A percentile compares a stretch with the other conserved stretches of the same genome.
Evolutionary conservation across 2,329 filamentous ascomycete genomes (phyloP).

Genomic region (Penicillium sp.): DNA sequence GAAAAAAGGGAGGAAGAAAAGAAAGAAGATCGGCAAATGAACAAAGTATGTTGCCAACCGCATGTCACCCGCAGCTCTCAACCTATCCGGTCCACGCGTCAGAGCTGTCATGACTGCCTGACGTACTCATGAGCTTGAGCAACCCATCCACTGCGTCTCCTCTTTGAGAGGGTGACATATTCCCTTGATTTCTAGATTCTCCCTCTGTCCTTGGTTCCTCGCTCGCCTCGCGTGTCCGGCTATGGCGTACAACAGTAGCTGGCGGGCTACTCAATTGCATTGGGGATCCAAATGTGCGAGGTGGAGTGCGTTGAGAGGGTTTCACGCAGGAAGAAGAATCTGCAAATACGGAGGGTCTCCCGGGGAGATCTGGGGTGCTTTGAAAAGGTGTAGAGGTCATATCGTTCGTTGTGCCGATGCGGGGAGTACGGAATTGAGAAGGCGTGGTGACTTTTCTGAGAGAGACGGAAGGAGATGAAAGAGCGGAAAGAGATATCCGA

Average conservation of each 20-base stretch:
- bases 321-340: conserved; percentile 16
- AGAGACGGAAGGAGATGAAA: conserved; percentile 21
- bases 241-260: conserved; percentile 30
- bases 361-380: conserved; percentile 28
- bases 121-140: conserved; percentile 45
- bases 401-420: conserved; percentile 17
- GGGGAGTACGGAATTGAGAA: conserved; percentile 25
- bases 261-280: conserved; percentile 44
- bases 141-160: conserved; percentile 46
- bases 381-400: conserved; percentile 24
- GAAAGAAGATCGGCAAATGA: neutral
- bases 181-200: conserved; percentile 10
- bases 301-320: conserved; percentile 21
- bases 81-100: conserved; percentile 29
- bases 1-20: neutral
- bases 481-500: conserved; percentile 30
- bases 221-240: conserved; percentile 14
- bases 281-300: conserved; percentile 30
- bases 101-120: conserved; percentile 30
- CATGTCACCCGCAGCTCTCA: neutral
- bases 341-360: conserved; percentile 17
- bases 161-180: conserved; percentile 34
- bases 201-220: conserved; percentile 22
- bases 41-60: too few relatives aligned
- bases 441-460: conserved; percentile 25